phyloP scores from a whole-genome alignment of 768 basidiomycete genomes.

The Pisolithus marmoratus region DNA sequence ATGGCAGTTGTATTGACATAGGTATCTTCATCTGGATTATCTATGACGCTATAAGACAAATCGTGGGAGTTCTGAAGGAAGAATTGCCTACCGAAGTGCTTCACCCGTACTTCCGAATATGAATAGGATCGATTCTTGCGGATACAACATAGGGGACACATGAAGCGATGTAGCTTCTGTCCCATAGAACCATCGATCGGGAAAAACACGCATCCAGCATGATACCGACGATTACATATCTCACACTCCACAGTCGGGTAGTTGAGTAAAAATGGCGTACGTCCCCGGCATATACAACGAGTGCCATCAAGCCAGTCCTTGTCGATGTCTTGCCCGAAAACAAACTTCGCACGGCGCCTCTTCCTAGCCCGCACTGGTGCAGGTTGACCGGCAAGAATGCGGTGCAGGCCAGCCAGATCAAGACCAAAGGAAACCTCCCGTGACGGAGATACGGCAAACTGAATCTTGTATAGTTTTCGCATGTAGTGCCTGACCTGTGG shows the following conservation, averaged over 20 bases:
- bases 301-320: slow-evolving; percentile 69
- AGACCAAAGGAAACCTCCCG: slow-evolving; percentile 78
- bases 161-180: slow-evolving; percentile 39
- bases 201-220: slow-evolving; percentile 72
- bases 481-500: slow-evolving; percentile 85
- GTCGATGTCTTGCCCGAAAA: slow-evolving; percentile 74
- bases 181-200: slow-evolving; percentile 38
- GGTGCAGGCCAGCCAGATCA: slow-evolving; percentile 77
- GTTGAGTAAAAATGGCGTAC: slow-evolving; percentile 51
- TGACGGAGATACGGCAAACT: slow-evolving; percentile 81
- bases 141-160: slow-evolving; percentile 74
- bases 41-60: slow-evolving; percentile 22
- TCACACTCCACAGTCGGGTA: slow-evolving; percentile 67
- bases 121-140: slow-evolving; percentile 67
- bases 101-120: slow-evolving; percentile 72
- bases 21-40: slow-evolving; percentile 45
- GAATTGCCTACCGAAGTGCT: slow-evolving; percentile 46
- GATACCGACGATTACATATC: slow-evolving; percentile 59
- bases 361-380: slow-evolving; percentile 43
- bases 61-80: slow-evolving; percentile 1
- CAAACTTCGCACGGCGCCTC: slow-evolving; percentile 57
- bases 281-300: slow-evolving; percentile 75
- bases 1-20: slow-evolving; percentile 72
- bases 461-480: slow-evolving; percentile 85
- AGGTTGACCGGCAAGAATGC: slow-evolving; percentile 69